Percentiles rank a stretch among this genome's conserved stretches.
phyloP scores from a whole-genome alignment of 108 stramenopile species.

The Licmophora abbreviata region DNA sequence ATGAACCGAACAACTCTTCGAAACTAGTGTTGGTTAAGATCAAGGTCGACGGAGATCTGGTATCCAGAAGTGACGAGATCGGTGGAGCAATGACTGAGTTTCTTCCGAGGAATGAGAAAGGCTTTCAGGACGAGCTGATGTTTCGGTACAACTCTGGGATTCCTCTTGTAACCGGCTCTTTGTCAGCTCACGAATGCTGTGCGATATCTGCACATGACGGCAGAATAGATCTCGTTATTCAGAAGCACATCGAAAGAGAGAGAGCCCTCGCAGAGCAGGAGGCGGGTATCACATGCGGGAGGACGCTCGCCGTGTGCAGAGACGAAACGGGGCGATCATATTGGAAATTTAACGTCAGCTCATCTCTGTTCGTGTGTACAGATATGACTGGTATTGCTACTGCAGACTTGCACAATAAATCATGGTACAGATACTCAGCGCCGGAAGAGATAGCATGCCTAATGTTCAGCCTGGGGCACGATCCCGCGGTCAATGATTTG shows the following conservation, averaged over 20 bases:
- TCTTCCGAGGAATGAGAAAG: slow-evolving; percentile 49
- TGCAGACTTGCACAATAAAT: slow-evolving; percentile 8
- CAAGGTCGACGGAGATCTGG: slow-evolving; percentile 61
- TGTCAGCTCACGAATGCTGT: slow-evolving; percentile 82
- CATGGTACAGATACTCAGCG: slow-evolving; percentile 50
- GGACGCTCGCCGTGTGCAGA: slow-evolving; percentile 58
- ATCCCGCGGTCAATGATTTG: slow-evolving; percentile 42
- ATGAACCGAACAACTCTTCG: slow-evolving; percentile 1
- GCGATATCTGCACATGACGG: slow-evolving; percentile 69
- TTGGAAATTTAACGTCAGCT: slow-evolving; percentile 65
- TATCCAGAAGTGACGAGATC: slow-evolving; percentile 31
- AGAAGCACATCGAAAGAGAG: slow-evolving; percentile 32
- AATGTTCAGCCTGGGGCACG: slow-evolving; percentile 62
- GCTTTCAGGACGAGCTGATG: slow-evolving; percentile 60
- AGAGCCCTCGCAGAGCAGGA: slow-evolving; percentile 36
- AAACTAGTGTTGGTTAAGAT: slow-evolving; percentile 42
- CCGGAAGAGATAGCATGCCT: slow-evolving; percentile 74
- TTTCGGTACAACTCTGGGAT: slow-evolving; percentile 45
- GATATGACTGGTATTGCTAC: neutral
- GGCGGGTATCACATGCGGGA: slow-evolving; percentile 59
- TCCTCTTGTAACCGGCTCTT: slow-evolving; percentile 66
- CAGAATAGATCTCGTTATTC: slow-evolving; percentile 50
- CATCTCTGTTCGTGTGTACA: slow-evolving; percentile 50
- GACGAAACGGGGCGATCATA: slow-evolving; percentile 61
- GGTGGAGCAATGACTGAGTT: slow-evolving; percentile 58